A percentile compares a stretch with the other conserved stretches of the same genome.
Evolutionary conservation across 1,139 yeast species (phyloP).

Genomic region (Pichia sp.): DNA sequence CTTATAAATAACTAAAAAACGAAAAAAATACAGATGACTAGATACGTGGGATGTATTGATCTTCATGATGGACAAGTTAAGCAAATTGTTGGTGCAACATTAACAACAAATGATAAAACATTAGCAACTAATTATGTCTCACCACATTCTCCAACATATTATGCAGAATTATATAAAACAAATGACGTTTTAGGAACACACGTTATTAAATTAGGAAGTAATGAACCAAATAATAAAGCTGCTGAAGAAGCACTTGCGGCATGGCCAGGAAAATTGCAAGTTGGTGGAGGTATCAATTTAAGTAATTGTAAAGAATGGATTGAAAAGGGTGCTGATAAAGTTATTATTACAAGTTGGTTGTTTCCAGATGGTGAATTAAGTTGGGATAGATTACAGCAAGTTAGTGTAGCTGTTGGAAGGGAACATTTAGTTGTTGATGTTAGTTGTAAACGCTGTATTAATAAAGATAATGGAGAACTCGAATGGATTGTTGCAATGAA

Average conservation of each 20-base stretch:
- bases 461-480: constrained; percentile 28
- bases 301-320: constrained; percentile 76
- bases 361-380: constrained; percentile 61
- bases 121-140: constrained; percentile 79
- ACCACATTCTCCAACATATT: constrained; percentile 65
- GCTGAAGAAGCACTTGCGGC: constrained; percentile 67
- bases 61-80: constrained; percentile 92
- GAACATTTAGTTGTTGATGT: constrained; percentile 77
- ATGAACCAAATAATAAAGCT: constrained; percentile 70
- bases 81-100: constrained; percentile 93
- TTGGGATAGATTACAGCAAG: constrained; percentile 43
- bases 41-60: constrained; percentile 91
- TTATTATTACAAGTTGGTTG: constrained; percentile 89
- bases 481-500: constrained; percentile 94
- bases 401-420: constrained; percentile 53
- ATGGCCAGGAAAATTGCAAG: constrained; percentile 73
- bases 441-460: constrained; percentile 60
- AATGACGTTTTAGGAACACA: constrained; percentile 70
- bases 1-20: too few relatives aligned
- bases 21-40: constrained; percentile 60
- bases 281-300: constrained; percentile 87
- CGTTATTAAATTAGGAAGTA: constrained; percentile 82
- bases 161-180: constrained; percentile 62
- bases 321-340: constrained; percentile 62
- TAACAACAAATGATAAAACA: constrained; percentile 46